Conservation (phyloP, 441 rosid species). For the Omphalea diandra region DNA sequence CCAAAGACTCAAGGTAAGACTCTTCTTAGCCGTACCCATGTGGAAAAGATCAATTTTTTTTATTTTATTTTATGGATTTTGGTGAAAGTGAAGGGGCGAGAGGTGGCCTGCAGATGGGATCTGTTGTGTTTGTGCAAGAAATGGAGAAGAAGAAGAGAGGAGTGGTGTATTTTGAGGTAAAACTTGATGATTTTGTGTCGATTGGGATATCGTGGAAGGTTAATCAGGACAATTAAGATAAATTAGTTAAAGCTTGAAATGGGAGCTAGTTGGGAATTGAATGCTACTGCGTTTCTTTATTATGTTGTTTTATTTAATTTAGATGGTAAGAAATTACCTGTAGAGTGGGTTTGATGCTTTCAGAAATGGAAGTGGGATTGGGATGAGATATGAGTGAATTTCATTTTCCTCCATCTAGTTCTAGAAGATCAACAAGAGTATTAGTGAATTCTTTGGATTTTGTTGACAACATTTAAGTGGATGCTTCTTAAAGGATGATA, state of each 20-base stretch:
- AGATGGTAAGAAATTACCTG: not conserved
- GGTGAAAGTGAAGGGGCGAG: too few species aligned
- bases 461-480: too few species aligned
- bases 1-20: conserved; percentile 11
- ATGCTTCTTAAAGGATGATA: too few species aligned
- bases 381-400: too few species aligned
- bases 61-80: too few species aligned
- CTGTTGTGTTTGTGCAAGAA: not conserved
- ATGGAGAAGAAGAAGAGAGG: not conserved
- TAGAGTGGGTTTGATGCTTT: not conserved
- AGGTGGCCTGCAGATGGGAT: conserved; percentile 5
- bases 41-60: not conserved
- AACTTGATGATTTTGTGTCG: not conserved
- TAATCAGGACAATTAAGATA: not conserved
- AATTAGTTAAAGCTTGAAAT: not conserved
- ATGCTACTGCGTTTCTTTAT: not conserved
- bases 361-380: not conserved
- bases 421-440: too few species aligned
- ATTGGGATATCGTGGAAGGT: not conserved
- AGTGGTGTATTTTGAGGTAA: not conserved
- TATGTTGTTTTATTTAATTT: not conserved
- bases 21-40: too few species aligned
- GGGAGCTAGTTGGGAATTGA: not conserved
- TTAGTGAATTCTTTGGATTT: too few species aligned
- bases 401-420: too few species aligned